phyloP scores from a whole-genome alignment of 1,139 yeast genomes.

The Trichomonascaceae sp. region DNA sequence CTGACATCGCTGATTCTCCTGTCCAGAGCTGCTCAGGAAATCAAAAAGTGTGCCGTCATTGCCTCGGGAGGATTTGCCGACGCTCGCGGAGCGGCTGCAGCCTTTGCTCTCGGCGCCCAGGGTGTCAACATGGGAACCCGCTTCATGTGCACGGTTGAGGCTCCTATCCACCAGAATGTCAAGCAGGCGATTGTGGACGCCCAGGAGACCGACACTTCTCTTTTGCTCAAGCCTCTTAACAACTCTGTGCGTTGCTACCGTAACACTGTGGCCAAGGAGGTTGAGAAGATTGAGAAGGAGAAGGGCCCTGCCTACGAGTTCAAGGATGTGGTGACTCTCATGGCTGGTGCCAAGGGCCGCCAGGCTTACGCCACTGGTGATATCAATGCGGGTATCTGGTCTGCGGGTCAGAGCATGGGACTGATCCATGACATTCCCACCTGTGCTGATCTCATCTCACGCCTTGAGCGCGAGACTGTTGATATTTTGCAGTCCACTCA shows the following conservation, averaged over 20 bases:
- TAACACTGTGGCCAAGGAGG: conserved; percentile 21
- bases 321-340: conserved; percentile 18
- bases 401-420: conserved; percentile 22
- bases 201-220: conserved; percentile 21
- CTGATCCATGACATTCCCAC: conserved; percentile 22
- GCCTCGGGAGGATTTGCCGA: conserved; percentile 28
- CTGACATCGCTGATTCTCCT: conserved; percentile 21
- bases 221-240: conserved; percentile 20
- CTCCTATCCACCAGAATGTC: conserved; percentile 23
- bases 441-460: conserved; percentile 18
- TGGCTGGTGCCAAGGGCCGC: conserved; percentile 22
- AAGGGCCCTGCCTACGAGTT: conserved; percentile 14
- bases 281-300: conserved; percentile 18
- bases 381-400: conserved; percentile 24
- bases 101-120: conserved; percentile 24
- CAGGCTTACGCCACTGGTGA: conserved; percentile 23
- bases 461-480: conserved; percentile 16
- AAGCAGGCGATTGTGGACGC: conserved; percentile 23
- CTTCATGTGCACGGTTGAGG: conserved; percentile 23
- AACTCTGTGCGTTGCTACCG: conserved; percentile 24
- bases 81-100: conserved; percentile 25
- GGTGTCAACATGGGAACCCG: conserved; percentile 28
- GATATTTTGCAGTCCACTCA: conserved; percentile 8
- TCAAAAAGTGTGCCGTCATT: conserved; percentile 23
- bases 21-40: conserved; percentile 18